Conservation (phyloP, 2,329 filamentous ascomycete genomes). For the Ceratocystis alfenasii region DNA sequence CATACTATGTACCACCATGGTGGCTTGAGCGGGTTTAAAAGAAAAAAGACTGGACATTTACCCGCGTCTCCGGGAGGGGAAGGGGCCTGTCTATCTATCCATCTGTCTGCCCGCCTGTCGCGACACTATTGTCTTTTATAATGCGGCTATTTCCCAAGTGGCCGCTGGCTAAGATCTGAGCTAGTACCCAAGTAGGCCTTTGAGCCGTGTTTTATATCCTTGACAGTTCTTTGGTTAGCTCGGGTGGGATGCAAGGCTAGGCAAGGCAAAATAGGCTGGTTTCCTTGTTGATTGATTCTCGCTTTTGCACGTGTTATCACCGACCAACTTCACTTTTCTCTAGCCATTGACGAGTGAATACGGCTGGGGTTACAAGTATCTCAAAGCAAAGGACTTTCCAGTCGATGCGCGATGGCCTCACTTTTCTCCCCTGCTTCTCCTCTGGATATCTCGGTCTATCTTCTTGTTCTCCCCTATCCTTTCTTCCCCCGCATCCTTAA, state of each 20-base stretch:
- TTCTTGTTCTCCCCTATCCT: neutral
- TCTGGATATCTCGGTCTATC: too few species aligned
- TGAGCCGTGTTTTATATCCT: neutral
- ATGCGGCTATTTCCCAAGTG: constrained; percentile 8
- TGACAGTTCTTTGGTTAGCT: neutral
- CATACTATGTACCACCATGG: too few species aligned
- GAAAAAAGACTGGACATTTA: neutral
- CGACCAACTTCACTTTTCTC: neutral
- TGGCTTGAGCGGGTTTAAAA: too few species aligned
- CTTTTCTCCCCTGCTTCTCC: too few species aligned
- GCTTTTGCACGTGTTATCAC: neutral
- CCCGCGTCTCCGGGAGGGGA: neutral
- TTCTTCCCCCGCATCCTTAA: neutral
- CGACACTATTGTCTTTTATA: constrained; percentile 8
- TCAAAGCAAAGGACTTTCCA: too few species aligned
- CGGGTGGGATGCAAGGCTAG: neutral
- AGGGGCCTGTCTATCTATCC: too few species aligned
- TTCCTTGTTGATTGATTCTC: neutral
- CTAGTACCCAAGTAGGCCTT: constrained; percentile 5
- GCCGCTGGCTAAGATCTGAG: constrained; percentile 7
- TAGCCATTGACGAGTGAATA: too few species aligned
- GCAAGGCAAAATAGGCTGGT: neutral
- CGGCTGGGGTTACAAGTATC: too few species aligned
- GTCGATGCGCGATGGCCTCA: too few species aligned
- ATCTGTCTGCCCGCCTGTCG: neutral